Evolutionary conservation across 2,329 filamentous ascomycete genomes (phyloP).

Genomic region (Biscogniauxia sp.): DNA sequence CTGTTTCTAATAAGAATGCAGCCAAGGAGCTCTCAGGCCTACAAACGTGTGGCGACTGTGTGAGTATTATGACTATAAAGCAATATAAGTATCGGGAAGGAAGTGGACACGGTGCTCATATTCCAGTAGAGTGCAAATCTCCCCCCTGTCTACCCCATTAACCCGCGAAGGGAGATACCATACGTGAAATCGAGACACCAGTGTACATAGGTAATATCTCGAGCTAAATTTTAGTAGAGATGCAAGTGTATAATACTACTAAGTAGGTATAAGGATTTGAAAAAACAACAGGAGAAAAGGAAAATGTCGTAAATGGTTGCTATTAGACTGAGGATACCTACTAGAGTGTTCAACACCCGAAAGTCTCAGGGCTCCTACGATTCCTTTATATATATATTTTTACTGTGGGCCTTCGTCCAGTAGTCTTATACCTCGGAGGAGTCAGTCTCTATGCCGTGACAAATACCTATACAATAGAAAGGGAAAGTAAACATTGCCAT

Average conservation of each 20-base stretch:
- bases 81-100: background rate
- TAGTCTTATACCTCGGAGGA: too few relatives aligned
- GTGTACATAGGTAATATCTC: background rate
- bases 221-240: background rate
- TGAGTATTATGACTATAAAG: background rate
- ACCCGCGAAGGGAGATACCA: background rate
- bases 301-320: too few relatives aligned
- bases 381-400: too few relatives aligned
- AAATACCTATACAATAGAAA: too few relatives aligned
- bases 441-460: too few relatives aligned
- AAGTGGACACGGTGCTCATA: background rate
- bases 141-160: background rate
- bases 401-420: too few relatives aligned
- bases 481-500: too few relatives aligned
- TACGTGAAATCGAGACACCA: background rate
- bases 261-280: too few relatives aligned
- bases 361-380: too few relatives aligned
- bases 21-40: background rate
- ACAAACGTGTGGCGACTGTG: background rate
- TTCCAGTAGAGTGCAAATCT: background rate
- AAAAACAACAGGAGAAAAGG: too few relatives aligned
- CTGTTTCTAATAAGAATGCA: background rate
- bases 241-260: background rate
- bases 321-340: too few relatives aligned
- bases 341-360: too few relatives aligned